Evolutionary conservation across 169 alveolate genomes (phyloP).

Genomic region (Plasmodium malariae): DNA sequence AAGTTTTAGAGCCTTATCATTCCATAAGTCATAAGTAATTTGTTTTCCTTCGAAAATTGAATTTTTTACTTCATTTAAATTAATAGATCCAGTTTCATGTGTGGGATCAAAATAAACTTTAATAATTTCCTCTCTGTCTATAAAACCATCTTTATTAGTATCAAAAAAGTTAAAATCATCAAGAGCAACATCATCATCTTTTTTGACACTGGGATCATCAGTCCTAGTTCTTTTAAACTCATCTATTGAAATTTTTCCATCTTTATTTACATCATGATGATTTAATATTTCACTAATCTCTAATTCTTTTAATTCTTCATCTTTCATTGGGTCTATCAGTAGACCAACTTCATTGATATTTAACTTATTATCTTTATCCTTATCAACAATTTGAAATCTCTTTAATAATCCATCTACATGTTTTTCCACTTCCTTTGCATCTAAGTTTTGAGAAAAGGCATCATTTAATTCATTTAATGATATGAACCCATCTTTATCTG

Average conservation of each 20-base stretch:
- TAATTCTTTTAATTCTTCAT: slow-evolving; percentile 80
- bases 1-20: slow-evolving; percentile 80
- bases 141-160: slow-evolving; percentile 82
- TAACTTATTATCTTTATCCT: slow-evolving; percentile 81
- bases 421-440: slow-evolving; percentile 79
- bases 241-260: slow-evolving; percentile 83
- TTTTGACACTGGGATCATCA: slow-evolving; percentile 42
- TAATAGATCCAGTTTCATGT: slow-evolving; percentile 75
- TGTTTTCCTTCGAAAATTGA: slow-evolving; percentile 78
- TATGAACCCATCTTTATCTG: slow-evolving; percentile 83
- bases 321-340: slow-evolving; percentile 83
- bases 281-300: slow-evolving; percentile 83
- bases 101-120: slow-evolving; percentile 81
- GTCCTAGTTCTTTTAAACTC: slow-evolving; percentile 80
- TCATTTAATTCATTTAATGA: slow-evolving; percentile 81
- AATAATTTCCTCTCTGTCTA: slow-evolving; percentile 79
- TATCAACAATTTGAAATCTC: slow-evolving; percentile 85
- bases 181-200: slow-evolving; percentile 62
- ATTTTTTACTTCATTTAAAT: slow-evolving; percentile 78
- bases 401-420: slow-evolving; percentile 80
- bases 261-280: slow-evolving; percentile 85
- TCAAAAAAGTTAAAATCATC: slow-evolving; percentile 85
- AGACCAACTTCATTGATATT: slow-evolving; percentile 78
- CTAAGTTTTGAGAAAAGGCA: slow-evolving; percentile 81
- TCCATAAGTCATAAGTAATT: slow-evolving; percentile 81